Conservation (phyloP, 371 early-diverging fungal genomes). For the Mortierella sp. region DNA sequence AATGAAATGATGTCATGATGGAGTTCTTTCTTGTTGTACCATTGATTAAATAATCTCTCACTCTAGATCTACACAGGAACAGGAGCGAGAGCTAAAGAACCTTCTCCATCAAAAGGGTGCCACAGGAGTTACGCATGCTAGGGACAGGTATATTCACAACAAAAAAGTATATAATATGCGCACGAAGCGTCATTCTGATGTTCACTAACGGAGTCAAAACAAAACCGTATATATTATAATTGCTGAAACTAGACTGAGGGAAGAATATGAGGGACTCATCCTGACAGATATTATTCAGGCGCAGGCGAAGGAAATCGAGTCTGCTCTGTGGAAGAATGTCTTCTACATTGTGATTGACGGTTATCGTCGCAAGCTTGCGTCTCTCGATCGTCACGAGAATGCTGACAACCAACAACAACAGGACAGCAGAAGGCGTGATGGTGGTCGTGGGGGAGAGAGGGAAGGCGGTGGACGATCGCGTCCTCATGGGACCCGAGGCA, state of each 20-base stretch:
- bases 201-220: conserved; percentile 14
- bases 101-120: conserved; percentile 44
- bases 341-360: conserved; percentile 68
- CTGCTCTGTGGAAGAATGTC: conserved; percentile 63
- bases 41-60: not conserved
- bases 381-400: conserved; percentile 33
- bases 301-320: conserved; percentile 62
- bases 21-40: not conserved
- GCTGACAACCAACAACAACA: conserved; percentile 25
- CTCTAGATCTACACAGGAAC: conserved; percentile 39
- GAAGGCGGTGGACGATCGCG: conserved; percentile 31
- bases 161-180: not conserved
- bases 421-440: conserved; percentile 7
- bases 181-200: conserved; percentile 11
- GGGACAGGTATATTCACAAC: conserved; percentile 36
- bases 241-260: conserved; percentile 47
- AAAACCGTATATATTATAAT: not conserved
- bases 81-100: conserved; percentile 41
- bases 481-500: conserved; percentile 37
- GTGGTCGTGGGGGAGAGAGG: conserved; percentile 22
- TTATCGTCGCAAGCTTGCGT: conserved; percentile 59
- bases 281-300: conserved; percentile 56
- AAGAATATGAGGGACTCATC: conserved; percentile 55
- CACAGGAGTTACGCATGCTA: conserved; percentile 42
- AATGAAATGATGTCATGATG: too few species aligned